Conservation (phyloP, 495 filamentous ascomycete genomes). For the Pyrenopolyporus hunteri region DNA sequence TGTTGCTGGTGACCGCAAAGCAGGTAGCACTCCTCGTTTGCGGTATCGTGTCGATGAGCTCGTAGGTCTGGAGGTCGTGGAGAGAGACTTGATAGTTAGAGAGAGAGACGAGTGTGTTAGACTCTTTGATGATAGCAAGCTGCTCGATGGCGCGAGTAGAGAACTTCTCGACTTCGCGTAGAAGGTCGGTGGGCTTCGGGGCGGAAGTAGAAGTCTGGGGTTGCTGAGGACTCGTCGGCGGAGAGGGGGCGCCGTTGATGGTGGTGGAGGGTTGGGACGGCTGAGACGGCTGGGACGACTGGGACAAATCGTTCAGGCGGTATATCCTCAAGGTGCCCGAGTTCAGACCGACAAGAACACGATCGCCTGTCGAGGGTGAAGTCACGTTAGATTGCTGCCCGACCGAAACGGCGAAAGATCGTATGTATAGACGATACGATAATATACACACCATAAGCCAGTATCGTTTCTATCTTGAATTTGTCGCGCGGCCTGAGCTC, state of each 20-base stretch:
- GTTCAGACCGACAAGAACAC: conserved; percentile 87
- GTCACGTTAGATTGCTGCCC: conserved; percentile 14
- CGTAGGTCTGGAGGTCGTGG: conserved; percentile 85
- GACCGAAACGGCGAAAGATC: too few species aligned
- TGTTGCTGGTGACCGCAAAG: conserved; percentile 93
- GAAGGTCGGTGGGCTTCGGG: conserved; percentile 74
- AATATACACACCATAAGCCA: conserved; percentile 74
- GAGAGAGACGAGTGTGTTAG: conserved; percentile 85
- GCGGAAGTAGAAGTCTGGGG: conserved; percentile 31
- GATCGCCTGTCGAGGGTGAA: conserved; percentile 65
- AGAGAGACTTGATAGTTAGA: conserved; percentile 86
- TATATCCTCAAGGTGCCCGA: conserved; percentile 90
- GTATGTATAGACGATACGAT: background rate
- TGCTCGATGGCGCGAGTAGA: conserved; percentile 86
- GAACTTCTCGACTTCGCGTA: conserved; percentile 93
- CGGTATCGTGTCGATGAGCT: conserved; percentile 70
- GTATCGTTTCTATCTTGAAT: conserved; percentile 90
- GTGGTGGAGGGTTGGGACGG: conserved; percentile 7
- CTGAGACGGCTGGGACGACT: conserved; percentile 14
- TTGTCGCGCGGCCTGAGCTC: conserved; percentile 95
- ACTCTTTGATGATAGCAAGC: conserved; percentile 93
- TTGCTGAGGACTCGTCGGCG: conserved; percentile 15
- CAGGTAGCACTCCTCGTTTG: conserved; percentile 86
- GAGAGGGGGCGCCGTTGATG: conserved; percentile 21
- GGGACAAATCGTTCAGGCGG: conserved; percentile 72